Evolutionary conservation across 2,329 filamentous ascomycete species (phyloP), one percentile per base, ranked within the genome.

Genomic region (Trichoderma koningii): DNA sequence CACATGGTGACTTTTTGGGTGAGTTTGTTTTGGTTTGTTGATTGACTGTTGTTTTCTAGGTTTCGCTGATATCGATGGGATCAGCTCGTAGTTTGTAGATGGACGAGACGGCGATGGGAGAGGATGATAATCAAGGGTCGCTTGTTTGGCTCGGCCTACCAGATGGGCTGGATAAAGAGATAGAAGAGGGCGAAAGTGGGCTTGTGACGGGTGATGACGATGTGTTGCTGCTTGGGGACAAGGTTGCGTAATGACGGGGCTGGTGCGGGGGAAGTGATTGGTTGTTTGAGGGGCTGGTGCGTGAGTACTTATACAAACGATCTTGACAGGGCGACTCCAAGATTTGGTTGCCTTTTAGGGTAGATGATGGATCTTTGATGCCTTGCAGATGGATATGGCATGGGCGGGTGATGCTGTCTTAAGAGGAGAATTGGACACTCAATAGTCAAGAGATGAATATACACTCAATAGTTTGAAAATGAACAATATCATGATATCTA

Each of bases 1-100:
- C 85, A 88, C 85, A 88, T 88, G 50, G 69, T 73, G 65, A 17
- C 14, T 41, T 7, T 42, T 23, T 30, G 48, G 12, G 34, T 30
- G 5, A 19, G n/a, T 21, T 45, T 38, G 34, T 38, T 38, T 12
- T 38, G 34, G 34, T 38, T 38, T 3, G 9, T 38, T 14, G 14
- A 3, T 38, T 38, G 21, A 23, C 34, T 38, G 34, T n/a, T n/a
- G n/a, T n/a, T n/a, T n/a, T n/a, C 5, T 38, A 3, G 5, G 34
- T 38, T 38, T 5, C 34, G 34, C 34, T 38, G 14, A 12, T 38
- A 38, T 38, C 34, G 34, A 38, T 38, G 4, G 34, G 9, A 38
- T 38, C 3, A 38, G 14, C 10, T 5, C 4, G 34, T 38, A 1
- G 34, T 53, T 53, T n/a, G 26, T n/a, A 30, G 38, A 14, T 28